A percentile compares a stretch with the other conserved stretches of the same genome.
These are phyloP conservation scores for Erodium chrysanthum DNA, from an alignment of 441 rosid species.

Conservation along the genomic window DNA sequence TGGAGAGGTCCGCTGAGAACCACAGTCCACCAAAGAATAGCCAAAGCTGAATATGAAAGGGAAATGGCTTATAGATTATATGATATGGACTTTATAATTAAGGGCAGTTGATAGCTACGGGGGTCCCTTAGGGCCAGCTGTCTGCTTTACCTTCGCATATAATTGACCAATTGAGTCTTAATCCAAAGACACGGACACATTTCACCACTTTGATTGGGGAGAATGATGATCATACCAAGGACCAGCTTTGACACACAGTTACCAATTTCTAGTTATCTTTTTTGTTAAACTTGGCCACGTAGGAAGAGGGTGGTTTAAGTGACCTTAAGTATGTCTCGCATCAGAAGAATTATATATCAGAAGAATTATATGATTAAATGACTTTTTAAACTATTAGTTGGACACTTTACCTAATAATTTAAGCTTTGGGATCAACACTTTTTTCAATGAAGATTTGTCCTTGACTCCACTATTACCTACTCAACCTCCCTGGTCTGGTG, in stretches of 20 bases:
- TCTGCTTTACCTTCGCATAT: constrained; percentile 16
- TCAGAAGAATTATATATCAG: no score
- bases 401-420: no score
- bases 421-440: constrained; percentile 7
- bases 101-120: constrained; percentile 22
- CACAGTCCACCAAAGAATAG: constrained; percentile 1
- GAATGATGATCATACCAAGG: constrained; percentile 14
- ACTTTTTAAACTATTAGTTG: no score
- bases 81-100: constrained; percentile 15
- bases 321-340: no score
- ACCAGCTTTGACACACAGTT: constrained; percentile 22
- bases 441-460: constrained; percentile 18
- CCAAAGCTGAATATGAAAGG: constrained; percentile 9
- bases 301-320: no score
- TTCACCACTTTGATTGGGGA: constrained; percentile 13
- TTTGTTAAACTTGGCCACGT: no score
- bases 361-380: no score
- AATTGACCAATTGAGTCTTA: constrained; percentile 11
- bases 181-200: constrained; percentile 15
- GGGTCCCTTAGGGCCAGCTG: constrained; percentile 24
- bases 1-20: constrained; percentile 9
- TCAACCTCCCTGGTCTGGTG: constrained; percentile 9
- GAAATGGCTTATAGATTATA: constrained; percentile 2
- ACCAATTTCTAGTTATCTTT: constrained; percentile 12
- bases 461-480: constrained; percentile 14